Conservation (phyloP, 768 basidiomycete species). For the Amanita inopinata region DNA sequence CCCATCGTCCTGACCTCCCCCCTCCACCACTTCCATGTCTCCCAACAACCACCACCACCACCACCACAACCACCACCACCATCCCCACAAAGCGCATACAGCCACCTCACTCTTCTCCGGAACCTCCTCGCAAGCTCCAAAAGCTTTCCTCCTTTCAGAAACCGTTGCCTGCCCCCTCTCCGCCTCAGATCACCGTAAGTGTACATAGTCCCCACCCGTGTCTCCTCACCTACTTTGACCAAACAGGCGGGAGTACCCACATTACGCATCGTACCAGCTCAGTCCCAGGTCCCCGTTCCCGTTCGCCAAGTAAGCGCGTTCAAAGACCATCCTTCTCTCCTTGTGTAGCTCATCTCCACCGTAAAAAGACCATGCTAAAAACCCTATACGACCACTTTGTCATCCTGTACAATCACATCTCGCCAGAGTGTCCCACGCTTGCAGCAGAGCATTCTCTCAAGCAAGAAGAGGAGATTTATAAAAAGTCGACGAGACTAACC, state of each 20-base stretch:
- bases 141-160: conserved; percentile 33
- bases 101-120: conserved; percentile 23
- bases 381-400: conserved; percentile 64
- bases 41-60: conserved; percentile 24
- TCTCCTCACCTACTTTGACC: neutral
- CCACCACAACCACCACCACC: conserved; percentile 9
- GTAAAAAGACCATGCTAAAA: conserved; percentile 58
- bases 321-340: neutral
- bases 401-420: conserved; percentile 52
- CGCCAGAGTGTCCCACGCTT: conserved; percentile 44
- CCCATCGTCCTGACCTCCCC: conserved; percentile 37
- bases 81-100: conserved; percentile 47
- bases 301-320: conserved; percentile 53
- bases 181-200: conserved; percentile 26
- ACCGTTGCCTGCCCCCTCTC: conserved; percentile 32
- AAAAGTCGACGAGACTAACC: conserved; percentile 61
- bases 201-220: neutral
- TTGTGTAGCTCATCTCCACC: conserved; percentile 9
- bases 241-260: conserved; percentile 51
- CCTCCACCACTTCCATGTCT: conserved; percentile 28
- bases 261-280: conserved; percentile 55
- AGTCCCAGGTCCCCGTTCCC: conserved; percentile 62
- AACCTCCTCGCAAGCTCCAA: conserved; percentile 60
- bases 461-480: conserved; percentile 77
- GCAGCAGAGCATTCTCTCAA: conserved; percentile 71